Evolutionary conservation across 2,329 filamentous ascomycete species (phyloP).

Genomic region (Penicillium sclerotiorum): DNA sequence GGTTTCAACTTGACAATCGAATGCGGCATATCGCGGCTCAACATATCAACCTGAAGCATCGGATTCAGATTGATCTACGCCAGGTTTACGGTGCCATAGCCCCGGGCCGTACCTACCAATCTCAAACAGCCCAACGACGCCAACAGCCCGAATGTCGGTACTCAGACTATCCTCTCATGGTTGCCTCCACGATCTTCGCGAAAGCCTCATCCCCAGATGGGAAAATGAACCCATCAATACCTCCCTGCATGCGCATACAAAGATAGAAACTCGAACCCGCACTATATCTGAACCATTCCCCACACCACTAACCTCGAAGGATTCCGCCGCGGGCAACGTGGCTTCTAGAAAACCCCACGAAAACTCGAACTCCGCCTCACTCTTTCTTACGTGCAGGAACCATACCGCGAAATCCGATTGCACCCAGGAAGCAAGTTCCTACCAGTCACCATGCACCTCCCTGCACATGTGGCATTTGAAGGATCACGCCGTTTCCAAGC

Average conservation of each 20-base stretch:
- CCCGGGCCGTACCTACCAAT: too few relatives aligned
- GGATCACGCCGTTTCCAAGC: too few relatives aligned
- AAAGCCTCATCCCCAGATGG: too few relatives aligned
- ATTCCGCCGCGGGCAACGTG: slow-evolving; percentile 18
- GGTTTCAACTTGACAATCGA: slow-evolving; percentile 11
- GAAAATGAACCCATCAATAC: too few relatives aligned
- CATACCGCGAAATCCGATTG: too few relatives aligned
- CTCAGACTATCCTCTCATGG: too few relatives aligned
- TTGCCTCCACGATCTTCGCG: too few relatives aligned
- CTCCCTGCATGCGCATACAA: too few relatives aligned
- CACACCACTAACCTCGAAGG: slow-evolving; percentile 16
- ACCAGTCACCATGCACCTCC: neutral
- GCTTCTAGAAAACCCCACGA: slow-evolving; percentile 36
- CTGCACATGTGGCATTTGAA: too few relatives aligned
- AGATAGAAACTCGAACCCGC: neutral
- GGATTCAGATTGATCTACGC: neutral
- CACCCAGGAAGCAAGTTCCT: too few relatives aligned
- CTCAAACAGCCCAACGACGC: neutral
- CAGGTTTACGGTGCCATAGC: neutral
- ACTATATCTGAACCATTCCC: slow-evolving; percentile 3
- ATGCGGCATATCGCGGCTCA: slow-evolving; percentile 8
- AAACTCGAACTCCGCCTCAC: slow-evolving; percentile 10
- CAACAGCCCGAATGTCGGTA: neutral
- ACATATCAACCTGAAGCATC: slow-evolving; percentile 7
- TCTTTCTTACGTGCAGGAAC: slow-evolving; percentile 4